Base-by-base conservation (phyloP, 2,329 filamentous ascomycete species). In the Leptographium wingfieldii region DNA sequence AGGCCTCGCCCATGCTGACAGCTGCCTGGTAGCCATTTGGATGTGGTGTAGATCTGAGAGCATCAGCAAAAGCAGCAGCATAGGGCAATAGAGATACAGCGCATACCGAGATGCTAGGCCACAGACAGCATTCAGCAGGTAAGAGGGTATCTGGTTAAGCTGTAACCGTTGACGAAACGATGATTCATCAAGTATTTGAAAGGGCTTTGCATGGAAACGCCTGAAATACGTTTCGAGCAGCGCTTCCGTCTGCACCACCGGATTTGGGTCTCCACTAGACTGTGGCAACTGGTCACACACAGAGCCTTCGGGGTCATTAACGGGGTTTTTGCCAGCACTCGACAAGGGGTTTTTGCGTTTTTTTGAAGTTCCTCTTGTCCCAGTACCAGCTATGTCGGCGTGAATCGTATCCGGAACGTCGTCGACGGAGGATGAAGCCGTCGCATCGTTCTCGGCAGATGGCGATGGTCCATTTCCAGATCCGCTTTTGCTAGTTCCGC, bases 161-260 rank as follows among this genome's bases (percentile, higher is more conserved):
- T 88, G 85, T 63, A 90, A 73, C 29, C 85, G 79, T 71, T 92
- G 88, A 60, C 90, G 80, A 11, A 88, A 85, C 0, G 81, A 83
- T 0, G 84, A 77, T 71, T 95, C 90, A 68, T 95, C 89, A 3
- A 95, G 76, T 57, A 95, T 85, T 67, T 88, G 84, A 65, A 87
- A 94, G 1, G 90, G 88, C 68, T 91, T 92, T 57, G 86, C 87
- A 69, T 95, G 90, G 48, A 92, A 83, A 57, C 87, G 82, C 27
- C 79, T 74, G 69, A 95, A 95, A 70, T 92, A 95, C 6, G 85
- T 86, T 67, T 95, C 86, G 35, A 95, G 75, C 33, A 91, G 75
- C 1, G 79, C 74, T 67, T 88, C 84, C 1, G 80, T 78, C 57
- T 82, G 78, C 19, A 83, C 73, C 1, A 62, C 65, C 7, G 74